A percentile compares a stretch with the other conserved stretches of the same genome.
phyloP scores from a whole-genome alignment of 1,284 basidiomycete species.

The Ceratobasidium theobromae region DNA sequence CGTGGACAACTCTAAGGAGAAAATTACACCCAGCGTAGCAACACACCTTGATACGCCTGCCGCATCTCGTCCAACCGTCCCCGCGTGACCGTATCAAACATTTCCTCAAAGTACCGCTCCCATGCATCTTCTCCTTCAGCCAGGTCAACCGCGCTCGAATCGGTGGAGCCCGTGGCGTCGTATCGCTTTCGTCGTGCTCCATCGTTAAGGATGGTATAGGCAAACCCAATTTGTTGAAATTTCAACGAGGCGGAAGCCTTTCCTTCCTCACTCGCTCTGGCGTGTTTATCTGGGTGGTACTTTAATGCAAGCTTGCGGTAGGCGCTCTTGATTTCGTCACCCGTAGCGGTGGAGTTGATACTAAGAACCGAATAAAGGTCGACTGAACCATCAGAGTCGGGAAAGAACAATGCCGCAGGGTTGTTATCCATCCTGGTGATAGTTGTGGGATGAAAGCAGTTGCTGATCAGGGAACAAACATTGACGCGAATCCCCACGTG shows the following conservation, averaged over 20 bases:
- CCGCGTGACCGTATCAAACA: constrained; percentile 84
- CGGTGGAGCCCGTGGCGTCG: constrained; percentile 71
- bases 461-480: constrained; percentile 29
- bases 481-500: constrained; percentile 20
- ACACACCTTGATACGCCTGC: constrained; percentile 83
- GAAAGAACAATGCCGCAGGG: constrained; percentile 26
- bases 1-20: constrained; percentile 8
- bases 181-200: constrained; percentile 72
- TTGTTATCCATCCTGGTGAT: constrained; percentile 21
- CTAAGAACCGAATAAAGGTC: constrained; percentile 76
- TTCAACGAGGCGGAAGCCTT: constrained; percentile 66
- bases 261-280: constrained; percentile 57
- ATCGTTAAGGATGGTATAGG: constrained; percentile 84
- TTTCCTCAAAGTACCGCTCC: constrained; percentile 88
- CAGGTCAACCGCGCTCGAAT: constrained; percentile 67
- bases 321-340: constrained; percentile 74
- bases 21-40: background rate
- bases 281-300: constrained; percentile 88
- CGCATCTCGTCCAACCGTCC: constrained; percentile 87
- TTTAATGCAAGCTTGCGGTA: constrained; percentile 82
- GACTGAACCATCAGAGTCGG: constrained; percentile 43
- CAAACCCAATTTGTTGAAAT: constrained; percentile 90
- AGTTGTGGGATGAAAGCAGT: constrained; percentile 36
- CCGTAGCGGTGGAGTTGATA: constrained; percentile 54
- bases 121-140: constrained; percentile 81